These are phyloP conservation scores for Termitomyces sp. DNA, from an alignment of 768 basidiomycete genomes.

Conservation along the genomic window DNA sequence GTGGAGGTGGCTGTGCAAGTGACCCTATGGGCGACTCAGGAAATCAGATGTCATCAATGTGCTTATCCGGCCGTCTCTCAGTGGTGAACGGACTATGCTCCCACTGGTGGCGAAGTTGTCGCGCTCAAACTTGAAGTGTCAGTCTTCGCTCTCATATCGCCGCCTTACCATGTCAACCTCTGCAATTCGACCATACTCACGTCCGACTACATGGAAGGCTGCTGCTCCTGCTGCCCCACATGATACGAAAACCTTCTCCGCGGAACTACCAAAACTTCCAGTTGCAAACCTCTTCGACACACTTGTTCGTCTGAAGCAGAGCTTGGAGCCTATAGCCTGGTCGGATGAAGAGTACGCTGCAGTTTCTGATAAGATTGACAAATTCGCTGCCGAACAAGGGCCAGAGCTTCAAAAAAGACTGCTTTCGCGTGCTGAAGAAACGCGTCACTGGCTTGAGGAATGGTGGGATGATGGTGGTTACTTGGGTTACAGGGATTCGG, in stretches of 20 bases:
- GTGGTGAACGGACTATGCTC: constrained; percentile 3
- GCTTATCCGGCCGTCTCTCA: neutral
- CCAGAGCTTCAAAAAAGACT: constrained; percentile 62
- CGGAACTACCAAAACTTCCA: constrained; percentile 65
- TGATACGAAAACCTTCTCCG: constrained; percentile 56
- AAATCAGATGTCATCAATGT: constrained; percentile 8
- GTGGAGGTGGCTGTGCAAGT: neutral
- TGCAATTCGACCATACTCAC: constrained; percentile 16
- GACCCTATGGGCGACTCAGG: neutral
- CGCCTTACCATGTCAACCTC: constrained; percentile 16
- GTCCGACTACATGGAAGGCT: constrained; percentile 65
- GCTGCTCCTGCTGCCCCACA: constrained; percentile 54
- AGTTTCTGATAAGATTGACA: constrained; percentile 59
- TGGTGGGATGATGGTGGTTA: constrained; percentile 94
- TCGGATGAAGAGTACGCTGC: constrained; percentile 50
- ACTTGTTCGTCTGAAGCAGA: constrained; percentile 60
- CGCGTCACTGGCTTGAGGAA: constrained; percentile 80
- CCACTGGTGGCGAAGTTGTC: neutral
- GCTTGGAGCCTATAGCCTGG: constrained; percentile 70
- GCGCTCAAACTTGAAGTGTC: constrained; percentile 2
- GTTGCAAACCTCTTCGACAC: constrained; percentile 67
- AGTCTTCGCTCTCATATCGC: neutral
- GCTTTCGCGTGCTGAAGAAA: constrained; percentile 45
- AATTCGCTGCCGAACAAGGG: constrained; percentile 46
- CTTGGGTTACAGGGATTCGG: constrained; percentile 81